Conservation (phyloP, 2,329 filamentous ascomycete genomes). For the Sporothrix mexicana region DNA sequence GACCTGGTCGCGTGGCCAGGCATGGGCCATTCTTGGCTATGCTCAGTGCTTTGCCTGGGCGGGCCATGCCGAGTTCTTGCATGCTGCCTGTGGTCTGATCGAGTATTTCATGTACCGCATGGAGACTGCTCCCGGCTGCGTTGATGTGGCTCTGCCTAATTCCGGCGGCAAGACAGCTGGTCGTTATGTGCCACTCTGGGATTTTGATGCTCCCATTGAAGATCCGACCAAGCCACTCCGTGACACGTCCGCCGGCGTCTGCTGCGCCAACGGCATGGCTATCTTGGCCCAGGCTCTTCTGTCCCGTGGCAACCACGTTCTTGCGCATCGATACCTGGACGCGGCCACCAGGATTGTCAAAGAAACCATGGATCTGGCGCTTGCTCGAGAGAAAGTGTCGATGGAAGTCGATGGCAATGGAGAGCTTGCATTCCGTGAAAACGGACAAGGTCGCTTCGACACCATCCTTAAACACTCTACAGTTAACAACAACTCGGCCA, state of each 20-base stretch:
- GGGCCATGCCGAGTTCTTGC: background rate
- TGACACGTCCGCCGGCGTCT: background rate
- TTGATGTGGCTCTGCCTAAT: background rate
- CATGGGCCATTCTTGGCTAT: background rate
- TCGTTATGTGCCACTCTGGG: constrained; percentile 2
- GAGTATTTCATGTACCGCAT: constrained; percentile 3
- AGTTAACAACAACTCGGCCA: constrained; percentile 4
- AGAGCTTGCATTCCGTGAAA: background rate
- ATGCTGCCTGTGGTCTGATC: constrained; percentile 2
- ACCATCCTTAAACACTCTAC: constrained; percentile 13
- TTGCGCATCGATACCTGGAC: background rate
- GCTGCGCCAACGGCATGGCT: background rate
- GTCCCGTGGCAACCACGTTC: background rate
- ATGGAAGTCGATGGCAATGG: background rate
- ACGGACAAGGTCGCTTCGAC: background rate
- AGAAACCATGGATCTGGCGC: background rate
- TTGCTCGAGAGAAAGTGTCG: background rate
- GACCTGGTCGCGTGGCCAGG: constrained; percentile 9
- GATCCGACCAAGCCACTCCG: background rate
- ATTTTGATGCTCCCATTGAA: constrained; percentile 1
- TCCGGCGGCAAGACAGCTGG: background rate
- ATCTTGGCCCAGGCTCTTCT: constrained; percentile 3
- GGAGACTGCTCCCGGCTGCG: background rate
- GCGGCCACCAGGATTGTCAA: constrained; percentile 6
- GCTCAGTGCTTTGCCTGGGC: constrained; percentile 9